Conservation (phyloP, 2,329 filamentous ascomycete species). For the Curvularia spicifera region DNA sequence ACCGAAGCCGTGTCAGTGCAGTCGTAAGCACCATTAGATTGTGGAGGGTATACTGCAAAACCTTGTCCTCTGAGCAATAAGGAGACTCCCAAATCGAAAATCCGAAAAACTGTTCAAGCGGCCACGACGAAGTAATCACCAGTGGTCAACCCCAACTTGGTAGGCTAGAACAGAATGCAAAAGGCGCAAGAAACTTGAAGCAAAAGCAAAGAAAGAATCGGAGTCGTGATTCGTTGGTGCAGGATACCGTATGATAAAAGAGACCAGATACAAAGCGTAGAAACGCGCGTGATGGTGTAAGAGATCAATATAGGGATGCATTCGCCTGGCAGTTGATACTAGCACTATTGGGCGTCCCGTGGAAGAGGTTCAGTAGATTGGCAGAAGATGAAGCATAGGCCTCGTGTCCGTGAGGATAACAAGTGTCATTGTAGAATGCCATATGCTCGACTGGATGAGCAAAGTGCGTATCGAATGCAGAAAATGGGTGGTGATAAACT, state of each 20-base stretch:
- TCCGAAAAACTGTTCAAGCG: slow-evolving; percentile 12
- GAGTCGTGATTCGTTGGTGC: slow-evolving; percentile 15
- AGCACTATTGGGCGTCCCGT: slow-evolving; percentile 18
- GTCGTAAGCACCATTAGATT: slow-evolving; percentile 36
- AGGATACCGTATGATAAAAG: background rate
- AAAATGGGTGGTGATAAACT: slow-evolving; percentile 17
- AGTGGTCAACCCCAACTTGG: background rate
- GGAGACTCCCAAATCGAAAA: slow-evolving; percentile 3
- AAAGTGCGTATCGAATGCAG: slow-evolving; percentile 15
- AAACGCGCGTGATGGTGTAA: background rate
- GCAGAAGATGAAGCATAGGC: slow-evolving; percentile 5
- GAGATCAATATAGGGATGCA: slow-evolving; percentile 2
- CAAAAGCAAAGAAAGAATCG: slow-evolving; percentile 7
- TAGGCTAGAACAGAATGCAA: slow-evolving; percentile 19
- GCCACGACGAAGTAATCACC: slow-evolving; percentile 26
- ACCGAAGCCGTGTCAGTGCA: slow-evolving; percentile 28
- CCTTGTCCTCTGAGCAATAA: slow-evolving; percentile 14
- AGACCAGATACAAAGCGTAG: background rate
- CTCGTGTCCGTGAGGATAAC: slow-evolving; percentile 11
- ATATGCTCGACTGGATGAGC: slow-evolving; percentile 2
- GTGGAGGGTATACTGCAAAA: slow-evolving; percentile 35
- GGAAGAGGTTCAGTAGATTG: slow-evolving; percentile 12
- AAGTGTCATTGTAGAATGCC: slow-evolving; percentile 7
- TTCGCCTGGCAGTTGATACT: slow-evolving; percentile 3
- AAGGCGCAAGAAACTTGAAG: background rate